Conservation (phyloP, 192 early-diverging fungal genomes). For the Jimgerdemannia lactiflua region DNA sequence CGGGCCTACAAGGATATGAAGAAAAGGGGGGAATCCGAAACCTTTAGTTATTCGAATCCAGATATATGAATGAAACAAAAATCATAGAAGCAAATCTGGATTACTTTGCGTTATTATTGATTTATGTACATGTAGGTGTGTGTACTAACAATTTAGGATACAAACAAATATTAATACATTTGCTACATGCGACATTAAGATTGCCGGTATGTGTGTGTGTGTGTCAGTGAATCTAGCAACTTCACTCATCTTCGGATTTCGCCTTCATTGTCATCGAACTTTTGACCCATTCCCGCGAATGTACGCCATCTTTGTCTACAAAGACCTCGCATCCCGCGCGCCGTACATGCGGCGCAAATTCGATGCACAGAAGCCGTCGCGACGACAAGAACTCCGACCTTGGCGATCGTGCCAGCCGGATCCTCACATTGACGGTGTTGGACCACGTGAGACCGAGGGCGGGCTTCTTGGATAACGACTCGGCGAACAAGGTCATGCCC, state of each 20-base stretch:
- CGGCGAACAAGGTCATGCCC: constrained; percentile 14
- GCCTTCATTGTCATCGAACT: not conserved
- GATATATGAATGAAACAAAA: too few species aligned
- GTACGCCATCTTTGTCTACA: not conserved
- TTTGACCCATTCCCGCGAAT: not conserved
- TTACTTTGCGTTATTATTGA: too few species aligned
- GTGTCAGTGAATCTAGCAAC: not conserved
- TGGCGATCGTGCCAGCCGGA: constrained; percentile 45
- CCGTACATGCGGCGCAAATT: not conserved
- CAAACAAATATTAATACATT: too few species aligned
- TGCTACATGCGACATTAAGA: too few species aligned
- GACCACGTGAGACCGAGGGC: constrained; percentile 73
- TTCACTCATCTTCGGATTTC: not conserved
- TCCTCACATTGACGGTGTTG: constrained; percentile 65
- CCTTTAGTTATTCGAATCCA: too few species aligned
- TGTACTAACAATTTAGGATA: too few species aligned
- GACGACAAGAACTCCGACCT: constrained; percentile 7
- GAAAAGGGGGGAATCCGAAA: too few species aligned
- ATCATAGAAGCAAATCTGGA: too few species aligned
- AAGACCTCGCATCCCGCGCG: not conserved
- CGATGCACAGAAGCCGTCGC: not conserved
- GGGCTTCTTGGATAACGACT: constrained; percentile 54
- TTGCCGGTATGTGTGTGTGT: too few species aligned
- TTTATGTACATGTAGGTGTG: too few species aligned
- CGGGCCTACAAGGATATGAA: too few species aligned